Evolutionary conservation across 129 eudicot genomes (phyloP).

Genomic region (Pulicaria dysenterica): DNA sequence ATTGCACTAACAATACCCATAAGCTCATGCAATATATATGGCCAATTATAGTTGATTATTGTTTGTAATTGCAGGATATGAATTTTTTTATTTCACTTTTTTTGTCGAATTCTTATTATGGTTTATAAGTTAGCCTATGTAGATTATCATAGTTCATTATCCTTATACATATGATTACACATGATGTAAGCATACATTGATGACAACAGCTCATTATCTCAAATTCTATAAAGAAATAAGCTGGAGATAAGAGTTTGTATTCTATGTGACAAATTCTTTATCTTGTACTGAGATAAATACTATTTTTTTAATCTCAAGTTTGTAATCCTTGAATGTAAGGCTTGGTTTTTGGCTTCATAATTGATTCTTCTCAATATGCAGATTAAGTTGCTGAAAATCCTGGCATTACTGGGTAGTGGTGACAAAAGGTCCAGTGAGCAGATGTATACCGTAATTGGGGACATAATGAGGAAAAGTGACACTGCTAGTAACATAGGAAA

Average conservation of each 20-base stretch:
- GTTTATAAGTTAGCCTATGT: not conserved
- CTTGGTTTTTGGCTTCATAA: not conserved
- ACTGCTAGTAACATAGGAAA: conserved; percentile 87
- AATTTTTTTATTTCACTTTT: not conserved
- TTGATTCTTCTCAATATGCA: conserved; percentile 38
- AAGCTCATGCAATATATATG: not conserved
- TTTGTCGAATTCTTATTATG: not conserved
- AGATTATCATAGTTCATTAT: not conserved
- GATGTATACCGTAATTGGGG: conserved; percentile 91
- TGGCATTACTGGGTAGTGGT: conserved; percentile 83
- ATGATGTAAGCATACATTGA: not conserved
- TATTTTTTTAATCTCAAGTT: not conserved
- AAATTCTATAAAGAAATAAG: not conserved
- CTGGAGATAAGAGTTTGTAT: not conserved
- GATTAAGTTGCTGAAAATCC: conserved; percentile 87
- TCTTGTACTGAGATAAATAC: not conserved
- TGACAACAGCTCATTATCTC: not conserved
- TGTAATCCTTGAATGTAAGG: not conserved
- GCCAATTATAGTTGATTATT: not conserved
- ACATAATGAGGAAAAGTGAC: conserved; percentile 91
- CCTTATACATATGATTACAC: not conserved
- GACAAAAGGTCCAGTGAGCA: conserved; percentile 95
- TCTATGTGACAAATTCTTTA: not conserved
- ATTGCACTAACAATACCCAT: not conserved
- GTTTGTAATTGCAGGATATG: not conserved